Evolutionary conservation across 2,329 filamentous ascomycete species (phyloP).

Genomic region (Reticulascus tulasneorum): DNA sequence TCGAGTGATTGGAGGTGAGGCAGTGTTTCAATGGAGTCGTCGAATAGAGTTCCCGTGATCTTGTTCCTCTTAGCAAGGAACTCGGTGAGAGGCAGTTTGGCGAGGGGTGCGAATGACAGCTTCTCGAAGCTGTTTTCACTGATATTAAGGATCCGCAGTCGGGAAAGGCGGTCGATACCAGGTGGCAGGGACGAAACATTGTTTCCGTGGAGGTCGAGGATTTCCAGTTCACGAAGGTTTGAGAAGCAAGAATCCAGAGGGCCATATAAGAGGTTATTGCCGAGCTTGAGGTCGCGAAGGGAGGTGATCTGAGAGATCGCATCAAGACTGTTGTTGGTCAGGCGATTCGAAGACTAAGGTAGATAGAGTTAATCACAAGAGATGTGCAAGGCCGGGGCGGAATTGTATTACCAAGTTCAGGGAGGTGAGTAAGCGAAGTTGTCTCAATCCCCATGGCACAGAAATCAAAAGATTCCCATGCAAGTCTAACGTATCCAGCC

Average conservation of each 20-base stretch:
- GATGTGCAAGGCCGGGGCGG: neutral
- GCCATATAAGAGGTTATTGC: slow-evolving; percentile 71
- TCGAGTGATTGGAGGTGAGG: slow-evolving; percentile 71
- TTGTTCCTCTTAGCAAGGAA: slow-evolving; percentile 75
- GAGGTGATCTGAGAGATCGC: slow-evolving; percentile 68
- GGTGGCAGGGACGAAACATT: slow-evolving; percentile 67
- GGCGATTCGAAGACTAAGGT: slow-evolving; percentile 78
- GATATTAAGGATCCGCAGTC: slow-evolving; percentile 73
- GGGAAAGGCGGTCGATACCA: slow-evolving; percentile 61
- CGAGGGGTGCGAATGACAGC: slow-evolving; percentile 67
- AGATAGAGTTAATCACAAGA: slow-evolving; percentile 12
- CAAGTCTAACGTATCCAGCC: slow-evolving; percentile 75
- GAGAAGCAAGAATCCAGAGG: slow-evolving; percentile 61
- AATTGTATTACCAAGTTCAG: slow-evolving; percentile 71
- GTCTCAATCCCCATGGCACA: slow-evolving; percentile 71
- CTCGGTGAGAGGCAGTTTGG: slow-evolving; percentile 66
- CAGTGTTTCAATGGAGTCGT: slow-evolving; percentile 53
- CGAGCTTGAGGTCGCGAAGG: slow-evolving; percentile 76
- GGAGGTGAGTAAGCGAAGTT: slow-evolving; percentile 69
- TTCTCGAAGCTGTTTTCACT: slow-evolving; percentile 72
- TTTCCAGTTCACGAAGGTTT: slow-evolving; percentile 66
- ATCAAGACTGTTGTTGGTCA: slow-evolving; percentile 68
- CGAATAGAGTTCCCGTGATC: slow-evolving; percentile 68
- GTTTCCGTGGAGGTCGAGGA: slow-evolving; percentile 79
- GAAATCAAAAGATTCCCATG: slow-evolving; percentile 76